phyloP scores from a whole-genome alignment of 768 basidiomycete species.

The Steccherinum ochraceum region DNA sequence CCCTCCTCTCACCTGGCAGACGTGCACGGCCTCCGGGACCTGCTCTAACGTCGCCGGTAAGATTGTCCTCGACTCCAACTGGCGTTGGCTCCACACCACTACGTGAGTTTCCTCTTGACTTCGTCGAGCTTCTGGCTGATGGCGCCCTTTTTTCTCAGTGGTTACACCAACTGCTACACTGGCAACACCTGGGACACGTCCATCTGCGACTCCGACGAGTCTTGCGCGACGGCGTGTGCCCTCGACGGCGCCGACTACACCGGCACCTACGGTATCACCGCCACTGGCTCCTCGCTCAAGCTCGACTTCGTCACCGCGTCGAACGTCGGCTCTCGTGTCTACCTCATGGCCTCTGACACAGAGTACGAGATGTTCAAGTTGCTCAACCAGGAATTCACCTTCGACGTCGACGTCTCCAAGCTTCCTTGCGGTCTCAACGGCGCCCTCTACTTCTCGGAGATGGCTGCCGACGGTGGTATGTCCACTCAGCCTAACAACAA shows the following conservation, averaged over 20 bases:
- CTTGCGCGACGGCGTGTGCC: conserved; percentile 30
- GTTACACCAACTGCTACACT: conserved; percentile 36
- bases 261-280: conserved; percentile 21
- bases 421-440: conserved; percentile 33
- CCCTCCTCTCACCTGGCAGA: conserved; percentile 38
- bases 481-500: conserved; percentile 40
- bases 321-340: conserved; percentile 28
- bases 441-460: conserved; percentile 49
- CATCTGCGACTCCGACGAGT: conserved; percentile 38
- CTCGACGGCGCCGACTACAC: conserved; percentile 23
- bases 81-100: conserved; percentile 5
- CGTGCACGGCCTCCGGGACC: conserved; percentile 37
- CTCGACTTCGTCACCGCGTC: conserved; percentile 20
- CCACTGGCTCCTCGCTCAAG: conserved; percentile 17
- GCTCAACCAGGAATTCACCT: conserved; percentile 36
- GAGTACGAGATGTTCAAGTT: conserved; percentile 40
- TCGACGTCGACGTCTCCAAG: conserved; percentile 42
- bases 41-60: conserved; percentile 25
- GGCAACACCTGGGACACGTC: conserved; percentile 45
- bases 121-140: no score
- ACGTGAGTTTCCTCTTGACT: no score
- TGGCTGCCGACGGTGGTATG: conserved; percentile 47
- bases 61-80: conserved; percentile 6
- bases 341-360: conserved; percentile 38
- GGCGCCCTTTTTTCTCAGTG: no score